Evolutionary conservation across 495 filamentous ascomycete genomes (phyloP).

Genomic region (Penicillium ochrochloron): DNA sequence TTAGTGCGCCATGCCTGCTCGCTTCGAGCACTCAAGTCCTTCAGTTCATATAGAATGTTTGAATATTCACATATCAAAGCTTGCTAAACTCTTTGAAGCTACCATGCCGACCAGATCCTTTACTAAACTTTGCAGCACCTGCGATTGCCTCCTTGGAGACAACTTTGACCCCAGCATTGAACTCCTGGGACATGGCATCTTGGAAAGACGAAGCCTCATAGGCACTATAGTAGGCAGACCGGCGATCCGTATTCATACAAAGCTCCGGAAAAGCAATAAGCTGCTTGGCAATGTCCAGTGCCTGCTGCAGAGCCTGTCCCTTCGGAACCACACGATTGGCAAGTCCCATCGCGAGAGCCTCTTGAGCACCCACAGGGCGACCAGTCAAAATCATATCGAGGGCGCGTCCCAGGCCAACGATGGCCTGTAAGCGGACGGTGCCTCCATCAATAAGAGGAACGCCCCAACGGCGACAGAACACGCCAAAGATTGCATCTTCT

Average conservation of each 20-base stretch:
- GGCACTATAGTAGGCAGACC: slow-evolving; percentile 47
- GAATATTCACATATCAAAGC: slow-evolving; percentile 12
- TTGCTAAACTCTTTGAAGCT: slow-evolving; percentile 37
- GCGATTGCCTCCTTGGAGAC: slow-evolving; percentile 43
- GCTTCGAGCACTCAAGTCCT: background rate
- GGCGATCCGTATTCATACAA: slow-evolving; percentile 49
- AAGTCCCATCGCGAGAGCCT: slow-evolving; percentile 53
- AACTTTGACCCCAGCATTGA: slow-evolving; percentile 42
- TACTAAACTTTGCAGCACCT: slow-evolving; percentile 48
- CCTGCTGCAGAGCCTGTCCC: slow-evolving; percentile 49
- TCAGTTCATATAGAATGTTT: background rate
- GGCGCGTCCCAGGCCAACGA: slow-evolving; percentile 53
- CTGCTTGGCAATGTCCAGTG: slow-evolving; percentile 44
- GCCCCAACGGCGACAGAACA: slow-evolving; percentile 55
- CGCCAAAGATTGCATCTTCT: slow-evolving; percentile 52
- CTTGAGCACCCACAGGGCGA: slow-evolving; percentile 45
- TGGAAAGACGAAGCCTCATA: slow-evolving; percentile 48
- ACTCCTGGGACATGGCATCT: slow-evolving; percentile 51
- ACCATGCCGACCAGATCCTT: slow-evolving; percentile 48
- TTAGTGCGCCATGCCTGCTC: background rate
- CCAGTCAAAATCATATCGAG: slow-evolving; percentile 58
- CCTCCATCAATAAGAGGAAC: slow-evolving; percentile 57
- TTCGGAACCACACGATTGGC: slow-evolving; percentile 53
- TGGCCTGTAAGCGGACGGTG: slow-evolving; percentile 51
- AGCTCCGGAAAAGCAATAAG: slow-evolving; percentile 49